Conservation (phyloP, 202 grass and related monocot species). For the Bolboschoenoplectus hybrid region DNA sequence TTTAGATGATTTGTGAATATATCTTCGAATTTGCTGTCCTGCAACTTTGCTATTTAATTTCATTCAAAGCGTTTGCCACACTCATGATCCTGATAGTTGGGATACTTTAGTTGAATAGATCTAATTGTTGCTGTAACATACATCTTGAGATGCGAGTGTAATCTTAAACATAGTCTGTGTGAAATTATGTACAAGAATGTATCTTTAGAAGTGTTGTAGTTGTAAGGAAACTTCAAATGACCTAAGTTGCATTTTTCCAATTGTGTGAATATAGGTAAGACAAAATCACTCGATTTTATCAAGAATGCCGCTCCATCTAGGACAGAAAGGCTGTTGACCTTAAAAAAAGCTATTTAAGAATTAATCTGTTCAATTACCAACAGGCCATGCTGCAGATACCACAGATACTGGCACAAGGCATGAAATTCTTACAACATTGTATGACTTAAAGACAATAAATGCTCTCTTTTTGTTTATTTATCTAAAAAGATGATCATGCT, state of each 20-base stretch:
- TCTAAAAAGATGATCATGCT: no score
- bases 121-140: not conserved
- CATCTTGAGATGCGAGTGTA: not conserved
- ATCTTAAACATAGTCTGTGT: not conserved
- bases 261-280: not conserved
- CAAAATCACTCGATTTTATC: not conserved
- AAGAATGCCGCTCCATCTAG: no score
- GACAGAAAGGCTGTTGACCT: no score
- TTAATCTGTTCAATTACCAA: no score
- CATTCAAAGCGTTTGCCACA: not conserved
- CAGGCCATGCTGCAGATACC: no score
- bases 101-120: not conserved
- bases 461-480: no score
- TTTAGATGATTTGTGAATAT: not conserved
- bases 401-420: no score
- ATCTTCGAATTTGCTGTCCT: not conserved
- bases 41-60: not conserved
- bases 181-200: not conserved
- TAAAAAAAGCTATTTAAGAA: no score
- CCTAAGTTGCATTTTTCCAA: not conserved
- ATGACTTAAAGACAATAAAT: no score
- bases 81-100: not conserved
- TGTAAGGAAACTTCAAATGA: not conserved
- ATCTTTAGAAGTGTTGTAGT: not conserved
- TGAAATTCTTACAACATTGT: no score